Base-by-base conservation (phyloP, 192 early-diverging fungal species). In the Entomortierella beljakovae region DNA sequence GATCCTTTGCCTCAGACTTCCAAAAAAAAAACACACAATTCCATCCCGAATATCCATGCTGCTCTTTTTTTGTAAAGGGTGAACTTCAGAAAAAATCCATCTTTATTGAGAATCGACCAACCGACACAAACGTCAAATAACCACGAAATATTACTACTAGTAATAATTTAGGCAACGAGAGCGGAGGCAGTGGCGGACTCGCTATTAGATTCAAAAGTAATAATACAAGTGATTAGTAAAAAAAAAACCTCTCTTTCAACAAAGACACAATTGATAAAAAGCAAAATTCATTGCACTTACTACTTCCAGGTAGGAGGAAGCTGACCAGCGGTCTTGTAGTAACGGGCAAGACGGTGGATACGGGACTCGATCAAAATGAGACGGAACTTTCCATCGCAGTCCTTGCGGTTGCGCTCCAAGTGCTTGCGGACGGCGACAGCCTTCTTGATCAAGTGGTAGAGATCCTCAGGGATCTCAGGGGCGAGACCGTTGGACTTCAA, bases 391-490 rank as follows among this genome's bases (percentile, higher is more conserved):
- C 94, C 89, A 81, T 98, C 98, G 72, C 87, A 87, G 87, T 99
- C 98, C 92, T 99, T 99, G 89, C 97, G 94, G 94, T 96, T 94
- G 75, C 93, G 93, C 90, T 99, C 98, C 71, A 99, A 83, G 85
- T 99, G 98, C 92, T 98, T 98, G 88, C 94, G 96, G 88, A 99
- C 92, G 70, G 94, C 90, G 75, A 99, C 96, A 71, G 98, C 97
- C 94, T 98, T 98, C 94, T 98, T 99, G 90, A 98, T 98, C 74
- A 99, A 86, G 87, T 95, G 94, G 92, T 98, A 98, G 60, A 99
- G 91, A 89, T 99, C 97, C 89, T 99, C 98, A 73, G 97, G 97
- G 82, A 98, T 92, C 82, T 95, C 93, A 64, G 97, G 97, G 71
- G 91, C 94, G 57, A 97, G 87, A 74, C 96, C 96, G 88, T 96